Evolutionary conservation across 2,329 filamentous ascomycete species (phyloP), one percentile per base, ranked within the genome.

Genomic region (Mariannaea elegans): DNA sequence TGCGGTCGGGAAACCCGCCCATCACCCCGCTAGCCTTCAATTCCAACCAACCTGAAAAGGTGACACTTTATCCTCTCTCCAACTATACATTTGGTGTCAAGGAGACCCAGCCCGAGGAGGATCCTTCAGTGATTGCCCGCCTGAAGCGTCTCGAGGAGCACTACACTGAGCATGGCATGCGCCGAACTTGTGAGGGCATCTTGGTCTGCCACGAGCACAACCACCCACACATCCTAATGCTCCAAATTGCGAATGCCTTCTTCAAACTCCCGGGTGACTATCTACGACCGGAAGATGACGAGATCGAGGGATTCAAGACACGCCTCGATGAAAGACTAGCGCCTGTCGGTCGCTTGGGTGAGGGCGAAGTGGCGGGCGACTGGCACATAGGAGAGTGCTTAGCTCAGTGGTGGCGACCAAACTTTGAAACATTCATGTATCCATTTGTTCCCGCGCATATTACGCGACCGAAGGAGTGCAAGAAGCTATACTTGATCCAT

Each of bases 381-480:
- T 99, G 95, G 95, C 86, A 96, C 76, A 88, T 99, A 68, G 93
- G 92, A 69, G 95, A 98, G 76, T 97, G 94, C 47, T 84, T 99
- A 56, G 94, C 95, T 53, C 94, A 97, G 80, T 99, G 95, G 95
- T 99, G 94, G 93, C 86, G 95, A 58, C 95, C 95, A 53, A 99
- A 98, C 82, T 97, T 98, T 75, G 95, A 99, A 83, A 98, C 95
- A 2, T 98, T 98, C 83, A 97, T 99, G 93, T 99, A 99, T 76
- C 95, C 95, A 1, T 99, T 97, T 78, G 90, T 98, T 57, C 95
- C 95, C 7, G 93, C 94, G 16, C 95, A 99, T 79, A 93, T 97
- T 63, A 97, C 94, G 16, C 85, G 95, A 51, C 95, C 95, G 7
- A 99, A 99, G 82, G 95, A 99, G 81, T 97, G 94, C 82, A 99